Evolutionary conservation across 2,329 filamentous ascomycete genomes (phyloP), one percentile per base, ranked within the genome.

Genomic region (Graphiopsis chlorocephala): DNA sequence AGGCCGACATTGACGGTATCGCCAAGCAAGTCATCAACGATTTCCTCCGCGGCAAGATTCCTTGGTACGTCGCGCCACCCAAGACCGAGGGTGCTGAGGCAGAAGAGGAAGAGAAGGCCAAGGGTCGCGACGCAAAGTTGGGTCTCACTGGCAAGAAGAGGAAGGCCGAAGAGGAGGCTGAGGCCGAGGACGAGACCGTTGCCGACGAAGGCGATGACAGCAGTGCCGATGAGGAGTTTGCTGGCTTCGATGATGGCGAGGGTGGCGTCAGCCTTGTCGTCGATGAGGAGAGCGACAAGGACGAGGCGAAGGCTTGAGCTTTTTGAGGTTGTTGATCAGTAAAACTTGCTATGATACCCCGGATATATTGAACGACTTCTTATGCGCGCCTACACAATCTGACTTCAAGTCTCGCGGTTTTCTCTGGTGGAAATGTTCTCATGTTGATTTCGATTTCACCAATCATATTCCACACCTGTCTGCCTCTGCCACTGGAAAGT

Each of bases 21-120:
- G 95, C 95, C 1, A 97, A 97, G 79, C 97, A 97, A 88, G 90
- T 99, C 0, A 81, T 99, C 66, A 98, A 97, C 73, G 95, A 99
- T 75, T 99, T 98, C 76, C 86, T 98, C 74, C 83, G 95, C 68
- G 95, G 95, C 64, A 97, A 94, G 79, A 91, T 98, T 28, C 95
- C 95, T 1, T 99, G 96, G 95, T 99, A 93, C 74, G 95, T 91
- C 0, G 88, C 92, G 10, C 89, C 93, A 11, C 92, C 93, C 1
- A 69, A 72, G 48, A 72, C 70, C 35, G 78, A 77, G 45, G 79
- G 83, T 15, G 74, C 78, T 3, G 85, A 85, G 56, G 81, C 80
- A 11, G 81, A 81, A 7, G 84, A 85, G 33, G 81, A 79, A 12
- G 80, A 80, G 33, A 80, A 78, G n/a, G 72, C 76, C 52, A 86